Base-by-base conservation (phyloP, 352 stramenopile genomes). In the Phytophthora aleatoria region DNA sequence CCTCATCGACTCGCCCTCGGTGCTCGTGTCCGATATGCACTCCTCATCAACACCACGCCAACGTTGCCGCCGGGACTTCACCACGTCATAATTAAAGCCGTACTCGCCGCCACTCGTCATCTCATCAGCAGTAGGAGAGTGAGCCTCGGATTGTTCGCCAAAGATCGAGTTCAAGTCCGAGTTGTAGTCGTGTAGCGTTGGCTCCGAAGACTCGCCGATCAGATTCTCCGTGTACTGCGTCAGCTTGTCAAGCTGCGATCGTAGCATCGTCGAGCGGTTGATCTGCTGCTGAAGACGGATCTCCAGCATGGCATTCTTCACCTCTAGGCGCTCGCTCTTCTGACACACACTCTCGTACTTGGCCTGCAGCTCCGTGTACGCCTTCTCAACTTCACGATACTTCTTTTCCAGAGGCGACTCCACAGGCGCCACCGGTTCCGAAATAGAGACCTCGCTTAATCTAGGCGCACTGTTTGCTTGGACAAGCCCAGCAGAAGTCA, bases 181-280 rank as follows among this genome's bases (percentile, higher is more conserved):
- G 33, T 61, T 75, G 57, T 81, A 87, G 48, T 83, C 77, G 45
- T 71, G 74, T 38, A 79, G 39, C 16, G 71, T 77, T 24, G 75
- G 73, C 49, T 88, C 79, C n/a, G 79, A 81, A 3, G 72, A 88
- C 50, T 77, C 77, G 35, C 71, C 70, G 30, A 89, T 84, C 16
- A 88, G 43, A 12, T 85, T 89, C 55, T 88, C 84, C 7, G 78
- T 87, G 56, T 90, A 91, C 64, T 86, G 67, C 30, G 84, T 90
- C 36, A 91, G 56, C 50, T 91, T 85, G 63, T 90, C 81, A 8
- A 92, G 71, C 44, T 91, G 79, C 10, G 76, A 76, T 30, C 84
- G 84, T 20, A 92, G 71, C 54, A 81, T 83, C 47, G 85, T 73
- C 35, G 84, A 83, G 7, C 83, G 66, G 26, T 79, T 87, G 1